A percentile compares a stretch with the other conserved stretches of the same genome.
phyloP scores from a whole-genome alignment of 2,329 filamentous ascomycete species.

The Madurella mycetomatis region DNA sequence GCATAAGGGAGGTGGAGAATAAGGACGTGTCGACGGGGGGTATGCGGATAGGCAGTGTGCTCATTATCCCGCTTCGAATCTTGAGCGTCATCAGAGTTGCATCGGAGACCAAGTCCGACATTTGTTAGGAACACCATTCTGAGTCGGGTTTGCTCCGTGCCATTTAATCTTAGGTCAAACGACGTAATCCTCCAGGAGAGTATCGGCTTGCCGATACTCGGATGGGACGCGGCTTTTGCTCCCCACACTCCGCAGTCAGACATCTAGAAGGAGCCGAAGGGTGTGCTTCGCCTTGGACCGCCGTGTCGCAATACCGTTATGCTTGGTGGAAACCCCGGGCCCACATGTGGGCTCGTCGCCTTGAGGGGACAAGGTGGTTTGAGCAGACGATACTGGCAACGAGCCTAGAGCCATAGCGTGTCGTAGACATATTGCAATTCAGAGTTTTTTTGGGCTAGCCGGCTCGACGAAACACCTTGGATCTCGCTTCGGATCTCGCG shows the following conservation, averaged over 20 bases:
- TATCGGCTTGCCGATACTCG: background rate
- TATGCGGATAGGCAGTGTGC: background rate
- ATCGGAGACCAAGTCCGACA: no score
- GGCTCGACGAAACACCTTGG: constrained; percentile 12
- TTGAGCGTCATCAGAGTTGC: no score
- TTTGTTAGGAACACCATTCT: no score
- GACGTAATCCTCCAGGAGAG: background rate
- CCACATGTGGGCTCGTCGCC: no score
- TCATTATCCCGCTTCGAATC: background rate
- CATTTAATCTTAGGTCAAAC: background rate
- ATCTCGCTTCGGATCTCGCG: constrained; percentile 17
- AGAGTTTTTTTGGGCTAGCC: constrained; percentile 2
- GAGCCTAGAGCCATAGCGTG: background rate
- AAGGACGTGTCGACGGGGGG: background rate
- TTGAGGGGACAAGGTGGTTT: no score
- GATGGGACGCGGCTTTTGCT: background rate
- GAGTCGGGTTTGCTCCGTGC: background rate
- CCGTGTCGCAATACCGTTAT: no score
- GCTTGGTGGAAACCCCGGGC: no score
- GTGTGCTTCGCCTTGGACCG: no score
- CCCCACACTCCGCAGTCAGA: background rate
- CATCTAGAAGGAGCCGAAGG: background rate
- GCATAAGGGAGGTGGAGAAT: constrained; percentile 40
- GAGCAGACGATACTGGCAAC: background rate
- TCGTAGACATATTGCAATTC: constrained; percentile 7